Base-by-base conservation (phyloP, 2,329 filamentous ascomycete species). In the Nemania diffusa region DNA sequence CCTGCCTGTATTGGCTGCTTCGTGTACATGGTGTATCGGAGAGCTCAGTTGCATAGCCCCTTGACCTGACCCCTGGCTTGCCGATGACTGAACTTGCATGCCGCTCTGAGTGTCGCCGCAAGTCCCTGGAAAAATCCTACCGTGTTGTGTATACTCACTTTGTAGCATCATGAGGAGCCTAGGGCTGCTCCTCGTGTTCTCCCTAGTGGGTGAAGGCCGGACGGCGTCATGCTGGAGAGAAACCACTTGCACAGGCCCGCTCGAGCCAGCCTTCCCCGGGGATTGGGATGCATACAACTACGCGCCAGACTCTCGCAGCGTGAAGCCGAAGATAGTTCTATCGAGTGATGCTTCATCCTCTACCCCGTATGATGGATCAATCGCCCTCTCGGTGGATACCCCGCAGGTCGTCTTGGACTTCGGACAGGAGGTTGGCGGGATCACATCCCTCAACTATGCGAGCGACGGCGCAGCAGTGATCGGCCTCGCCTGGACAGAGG, bases 361-460 rank as follows among this genome's bases (percentile, higher is more conserved):
- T 15, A 32, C 53, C 13, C 2, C 44, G 9, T 59, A 62, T 57
- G n/a, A 57, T 15, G 57, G 42, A 2, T 50, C 51, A 22, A 46
- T 51, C 7, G 6, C 20, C 7, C 42, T 57, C 9, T 61, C 58
- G 1, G 27, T 17, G 5, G 24, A 32, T 44, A 62, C 5, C 13
- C 22, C 53, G 7, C 40, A 50, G 24, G 53, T 58, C 5, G 83
- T 88, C 1, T 86, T 87, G 64, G 87, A 89, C 74, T 89, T 89
- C 73, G 86, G 86, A 3, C 79, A 82, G 26, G 85, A 88, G 73
- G 85, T 89, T 5, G 87, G 86, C 42, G 87, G 87, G 5, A 83
- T 88, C 62, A 77, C 85, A 5, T 83, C 81, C 3, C 71, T 89
- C n/a, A 75, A 80, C 9, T 89, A 87, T 71, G 77, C 81, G 4